Base-by-base conservation (phyloP, 1,284 basidiomycete genomes). In the Papiliotrema fonsecae region DNA sequence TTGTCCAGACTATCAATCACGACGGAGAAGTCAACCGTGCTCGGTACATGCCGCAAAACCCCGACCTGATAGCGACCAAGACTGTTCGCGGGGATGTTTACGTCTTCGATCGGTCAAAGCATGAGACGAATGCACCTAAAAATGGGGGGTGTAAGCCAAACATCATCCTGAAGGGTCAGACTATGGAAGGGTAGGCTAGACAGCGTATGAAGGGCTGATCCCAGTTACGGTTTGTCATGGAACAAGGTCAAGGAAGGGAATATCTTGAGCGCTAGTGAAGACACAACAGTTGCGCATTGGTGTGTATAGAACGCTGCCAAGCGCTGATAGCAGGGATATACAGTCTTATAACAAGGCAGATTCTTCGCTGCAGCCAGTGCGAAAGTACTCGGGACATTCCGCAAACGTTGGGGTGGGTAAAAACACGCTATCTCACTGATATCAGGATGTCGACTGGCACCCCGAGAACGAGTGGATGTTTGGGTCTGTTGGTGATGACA, bases 21-120 rank as follows among this genome's bases (percentile, higher is more conserved):
- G 82, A 83, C 9, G 92, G 92, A 43, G 96, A 99, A 73, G 90
- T 98, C 64, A 98, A 99, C 74, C 79, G 93, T 32, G 96, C 96
- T 49, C 81, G 96, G 39, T 99, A 98, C 73, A 97, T 97, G 89
- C 96, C 96, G 14, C 94, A 97, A 75, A 98, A 98, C 67, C 88
- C 90, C 6, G 90, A 98, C 73, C 74, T 99, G 58, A 89, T 99
- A 57, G 96, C 96, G 2, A 98, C 94, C 9, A 94, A 97, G 61
- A 79, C 91, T 10, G 82, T 94, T 7, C 83, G 81, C 5, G 96
- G 96, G 14, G 88, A 94, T 58, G 90, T 97, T 10, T 80, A 88
- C 57, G 77, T 99, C 31, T 99, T 98, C 74, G 96, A 99, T 75
- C 78, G 96, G 50, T 98, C 96, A 41, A 97, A 97, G 74, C 94